phyloP scores from a whole-genome alignment of 2,329 filamentous ascomycete genomes.

The Biscogniauxia marginata region DNA sequence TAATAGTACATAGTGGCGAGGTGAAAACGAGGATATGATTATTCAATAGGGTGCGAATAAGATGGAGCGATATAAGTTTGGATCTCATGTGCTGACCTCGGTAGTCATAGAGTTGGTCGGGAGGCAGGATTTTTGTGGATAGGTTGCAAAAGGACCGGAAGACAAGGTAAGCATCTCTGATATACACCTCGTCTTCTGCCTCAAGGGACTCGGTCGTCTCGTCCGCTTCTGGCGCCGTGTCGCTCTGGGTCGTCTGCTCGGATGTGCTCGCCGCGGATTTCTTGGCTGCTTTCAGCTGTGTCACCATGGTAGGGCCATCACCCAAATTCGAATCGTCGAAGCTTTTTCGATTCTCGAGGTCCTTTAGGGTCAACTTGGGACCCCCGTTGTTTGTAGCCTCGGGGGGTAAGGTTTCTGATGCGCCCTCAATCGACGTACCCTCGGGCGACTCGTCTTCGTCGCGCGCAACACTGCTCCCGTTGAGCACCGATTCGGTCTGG shows the following conservation, averaged over 20 bases:
- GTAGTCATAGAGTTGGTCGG: conserved; percentile 89
- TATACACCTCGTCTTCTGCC: conserved; percentile 90
- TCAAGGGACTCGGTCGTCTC: conserved; percentile 62
- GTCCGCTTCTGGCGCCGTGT: conserved; percentile 52
- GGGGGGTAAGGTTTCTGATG: conserved; percentile 25
- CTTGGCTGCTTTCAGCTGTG: conserved; percentile 52
- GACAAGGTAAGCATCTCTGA: conserved; percentile 94
- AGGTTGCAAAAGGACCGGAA: conserved; percentile 98
- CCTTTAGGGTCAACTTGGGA: conserved; percentile 63
- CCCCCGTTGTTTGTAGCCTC: conserved; percentile 38
- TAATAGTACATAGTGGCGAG: conserved; percentile 88
- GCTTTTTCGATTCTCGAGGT: conserved; percentile 65
- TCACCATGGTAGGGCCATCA: conserved; percentile 67
- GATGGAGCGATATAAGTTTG: conserved; percentile 90
- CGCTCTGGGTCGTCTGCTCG: conserved; percentile 50
- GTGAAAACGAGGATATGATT: conserved; percentile 91
- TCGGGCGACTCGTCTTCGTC: conserved; percentile 40
- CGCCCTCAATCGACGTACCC: conserved; percentile 30
- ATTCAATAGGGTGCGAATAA: conserved; percentile 92
- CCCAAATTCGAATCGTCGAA: conserved; percentile 67
- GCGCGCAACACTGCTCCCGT: conserved; percentile 31
- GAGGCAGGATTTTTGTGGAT: conserved; percentile 84
- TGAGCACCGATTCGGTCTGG: conserved; percentile 39
- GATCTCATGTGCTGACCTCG: conserved; percentile 96
- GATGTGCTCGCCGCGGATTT: conserved; percentile 48